phyloP scores from a whole-genome alignment of 179 eudicot genomes.

The Nepenthes alata region DNA sequence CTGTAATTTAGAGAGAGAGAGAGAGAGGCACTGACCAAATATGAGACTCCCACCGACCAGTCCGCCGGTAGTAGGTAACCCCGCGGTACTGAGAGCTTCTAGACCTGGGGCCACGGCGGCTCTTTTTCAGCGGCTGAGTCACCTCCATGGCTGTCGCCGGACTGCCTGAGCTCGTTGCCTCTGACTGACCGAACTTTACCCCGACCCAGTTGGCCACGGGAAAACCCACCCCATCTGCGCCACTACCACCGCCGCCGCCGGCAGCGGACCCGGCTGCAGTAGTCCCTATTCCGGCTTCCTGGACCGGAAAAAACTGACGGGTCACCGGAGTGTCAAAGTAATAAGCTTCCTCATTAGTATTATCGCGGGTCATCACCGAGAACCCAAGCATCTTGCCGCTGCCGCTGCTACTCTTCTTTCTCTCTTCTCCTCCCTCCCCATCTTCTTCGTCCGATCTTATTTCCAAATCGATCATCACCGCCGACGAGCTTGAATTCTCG shows the following conservation, averaged over 20 bases:
- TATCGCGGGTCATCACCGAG: not conserved
- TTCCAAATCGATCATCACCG: constrained; percentile 25
- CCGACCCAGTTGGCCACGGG: constrained; percentile 77
- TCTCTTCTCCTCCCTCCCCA: constrained; percentile 11
- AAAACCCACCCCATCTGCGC: constrained; percentile 9
- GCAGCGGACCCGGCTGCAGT: constrained; percentile 19
- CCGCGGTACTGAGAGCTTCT: constrained; percentile 88
- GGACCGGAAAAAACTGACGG: constrained; percentile 75
- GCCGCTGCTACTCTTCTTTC: constrained; percentile 4
- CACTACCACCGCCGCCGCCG: not conserved
- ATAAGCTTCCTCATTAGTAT: constrained; percentile 6
- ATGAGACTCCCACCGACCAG: constrained; percentile 97
- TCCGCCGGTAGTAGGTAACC: constrained; percentile 81
- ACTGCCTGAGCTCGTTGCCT: constrained; percentile 9
- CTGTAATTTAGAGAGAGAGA: not conserved
- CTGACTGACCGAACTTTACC: constrained; percentile 15
- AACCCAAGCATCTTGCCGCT: constrained; percentile 48
- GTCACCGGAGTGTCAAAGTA: constrained; percentile 37
- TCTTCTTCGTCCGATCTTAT: constrained; percentile 28
- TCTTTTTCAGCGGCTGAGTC: constrained; percentile 57
- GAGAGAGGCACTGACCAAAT: constrained; percentile 40
- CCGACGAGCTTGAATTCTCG: constrained; percentile 56
- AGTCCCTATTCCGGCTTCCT: constrained; percentile 8
- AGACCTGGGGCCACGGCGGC: constrained; percentile 83
- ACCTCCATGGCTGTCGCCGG: constrained; percentile 12